Conservation (phyloP, 2,329 filamentous ascomycete genomes). For the Emergomyces orientalis region DNA sequence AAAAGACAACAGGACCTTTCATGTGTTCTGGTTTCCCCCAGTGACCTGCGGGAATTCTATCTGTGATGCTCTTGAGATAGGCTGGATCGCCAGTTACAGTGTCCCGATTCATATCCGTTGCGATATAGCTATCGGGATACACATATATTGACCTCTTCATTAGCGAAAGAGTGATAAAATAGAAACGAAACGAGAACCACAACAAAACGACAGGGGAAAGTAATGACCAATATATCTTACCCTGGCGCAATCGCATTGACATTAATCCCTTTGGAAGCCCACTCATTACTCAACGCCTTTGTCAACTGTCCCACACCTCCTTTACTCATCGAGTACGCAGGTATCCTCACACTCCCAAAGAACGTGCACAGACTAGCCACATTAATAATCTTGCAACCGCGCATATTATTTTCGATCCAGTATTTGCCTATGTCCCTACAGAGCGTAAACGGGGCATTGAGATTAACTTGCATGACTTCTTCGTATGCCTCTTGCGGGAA, state of each 20-base stretch:
- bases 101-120: conserved; percentile 11
- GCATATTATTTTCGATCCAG: conserved; percentile 56
- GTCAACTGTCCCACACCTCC: conserved; percentile 77
- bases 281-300: conserved; percentile 78
- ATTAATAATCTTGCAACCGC: conserved; percentile 63
- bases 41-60: conserved; percentile 12
- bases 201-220: neutral
- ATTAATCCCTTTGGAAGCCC: conserved; percentile 63
- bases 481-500: conserved; percentile 73
- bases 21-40: conserved; percentile 16
- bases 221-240: conserved; percentile 37
- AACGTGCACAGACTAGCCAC: conserved; percentile 71
- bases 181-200: neutral
- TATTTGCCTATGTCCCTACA: conserved; percentile 68
- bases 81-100: neutral
- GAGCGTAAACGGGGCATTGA: conserved; percentile 69
- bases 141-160: neutral
- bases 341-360: conserved; percentile 79
- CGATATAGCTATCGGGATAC: conserved; percentile 39
- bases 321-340: conserved; percentile 78
- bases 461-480: conserved; percentile 76
- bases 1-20: conserved; percentile 13
- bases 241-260: conserved; percentile 86
- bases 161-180: neutral
- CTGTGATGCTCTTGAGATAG: conserved; percentile 9